Base-by-base conservation (phyloP, 306 rosid species). In the Cucurbita moschata region DNA sequence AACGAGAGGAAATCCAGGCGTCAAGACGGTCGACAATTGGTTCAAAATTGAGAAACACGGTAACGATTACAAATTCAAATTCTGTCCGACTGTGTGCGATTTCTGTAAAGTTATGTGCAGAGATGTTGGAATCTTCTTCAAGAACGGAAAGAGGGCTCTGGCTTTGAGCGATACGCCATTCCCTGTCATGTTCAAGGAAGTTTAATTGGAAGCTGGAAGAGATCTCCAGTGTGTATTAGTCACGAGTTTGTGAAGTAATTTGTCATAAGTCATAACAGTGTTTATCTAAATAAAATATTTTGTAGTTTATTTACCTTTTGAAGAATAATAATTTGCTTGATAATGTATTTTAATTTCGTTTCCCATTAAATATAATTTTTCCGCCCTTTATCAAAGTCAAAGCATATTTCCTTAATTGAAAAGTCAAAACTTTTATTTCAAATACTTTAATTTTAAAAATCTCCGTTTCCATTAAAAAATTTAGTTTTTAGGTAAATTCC, bases 41-140 rank as follows among this genome's bases (percentile, higher is more conserved):
- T 85, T 87, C 73, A 87, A 85, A 85, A 88, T 90, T 46, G 87
- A 86, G 82, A 83, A 77, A 57, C 62, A 38, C 1, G 79, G 77
- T 9, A 74, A 12, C 1, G 75, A 49, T 61, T 90, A 86, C 66
- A 85, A 85, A 72, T 40, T 90, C 10, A 78, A 71, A 1, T 86
- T 76, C 18, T 90, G 94, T 58, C 94, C 94, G 35, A 79, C 71
- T 0, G 91, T 91, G 10, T 83, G 85, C 13, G 16, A 64, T 3
- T 76, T 51, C 69, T 87, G 91, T 81, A 87, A 72, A 72, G 83
- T 80, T 11, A 0, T 76, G 7, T 86, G 97, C 16, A 77, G 40
- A 56, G 82, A 89, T 80, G 75, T 91, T n/a, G 78, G 87, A 52
- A 61, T 82, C 58, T 77, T 62, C 63, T 12, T 73, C 47, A 13